Percentiles rank a stretch among this genome's conserved stretches.
Conservation (phyloP, 495 filamentous ascomycete species). For the Penicillium lagena region DNA sequence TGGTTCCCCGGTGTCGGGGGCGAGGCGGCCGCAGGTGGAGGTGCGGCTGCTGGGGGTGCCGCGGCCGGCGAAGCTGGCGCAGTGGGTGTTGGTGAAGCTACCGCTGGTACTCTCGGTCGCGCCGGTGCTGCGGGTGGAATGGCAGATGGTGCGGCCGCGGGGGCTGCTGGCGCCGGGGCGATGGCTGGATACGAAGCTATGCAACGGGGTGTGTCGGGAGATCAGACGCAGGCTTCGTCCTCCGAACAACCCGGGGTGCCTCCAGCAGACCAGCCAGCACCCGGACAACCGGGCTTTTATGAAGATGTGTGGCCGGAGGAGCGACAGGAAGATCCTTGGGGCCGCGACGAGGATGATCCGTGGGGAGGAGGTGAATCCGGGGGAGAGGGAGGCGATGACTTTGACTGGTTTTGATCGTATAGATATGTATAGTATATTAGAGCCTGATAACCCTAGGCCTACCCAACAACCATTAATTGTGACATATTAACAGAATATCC, state of each 20-base stretch:
- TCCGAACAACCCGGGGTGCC: slow-evolving; percentile 16
- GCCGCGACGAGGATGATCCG: slow-evolving; percentile 26
- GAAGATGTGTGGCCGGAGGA: slow-evolving; percentile 25
- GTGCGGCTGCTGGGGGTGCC: slow-evolving; percentile 35
- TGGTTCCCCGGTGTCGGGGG: slow-evolving; percentile 52
- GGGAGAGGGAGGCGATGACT: slow-evolving; percentile 31
- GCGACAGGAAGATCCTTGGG: slow-evolving; percentile 30
- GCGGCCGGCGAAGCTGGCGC: slow-evolving; percentile 35
- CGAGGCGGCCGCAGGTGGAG: slow-evolving; percentile 40
- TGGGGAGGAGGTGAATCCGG: slow-evolving; percentile 25
- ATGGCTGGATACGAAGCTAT: slow-evolving; percentile 62
- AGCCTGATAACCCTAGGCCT: not conserved
- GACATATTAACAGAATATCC: not conserved
- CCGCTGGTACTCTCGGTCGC: slow-evolving; percentile 22
- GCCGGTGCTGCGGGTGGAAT: slow-evolving; percentile 30
- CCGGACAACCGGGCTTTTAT: slow-evolving; percentile 11
- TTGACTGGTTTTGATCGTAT: slow-evolving; percentile 23
- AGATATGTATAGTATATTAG: slow-evolving; percentile 10
- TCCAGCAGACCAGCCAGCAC: slow-evolving; percentile 9
- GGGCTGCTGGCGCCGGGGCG: slow-evolving; percentile 47
- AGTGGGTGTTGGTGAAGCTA: slow-evolving; percentile 31
- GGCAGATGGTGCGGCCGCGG: slow-evolving; percentile 10
- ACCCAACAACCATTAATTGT: not conserved
- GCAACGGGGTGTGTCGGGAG: slow-evolving; percentile 39
- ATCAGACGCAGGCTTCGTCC: slow-evolving; percentile 8